Base-by-base conservation (phyloP, 331 rosid species). In the Cydonia oblonga region DNA sequence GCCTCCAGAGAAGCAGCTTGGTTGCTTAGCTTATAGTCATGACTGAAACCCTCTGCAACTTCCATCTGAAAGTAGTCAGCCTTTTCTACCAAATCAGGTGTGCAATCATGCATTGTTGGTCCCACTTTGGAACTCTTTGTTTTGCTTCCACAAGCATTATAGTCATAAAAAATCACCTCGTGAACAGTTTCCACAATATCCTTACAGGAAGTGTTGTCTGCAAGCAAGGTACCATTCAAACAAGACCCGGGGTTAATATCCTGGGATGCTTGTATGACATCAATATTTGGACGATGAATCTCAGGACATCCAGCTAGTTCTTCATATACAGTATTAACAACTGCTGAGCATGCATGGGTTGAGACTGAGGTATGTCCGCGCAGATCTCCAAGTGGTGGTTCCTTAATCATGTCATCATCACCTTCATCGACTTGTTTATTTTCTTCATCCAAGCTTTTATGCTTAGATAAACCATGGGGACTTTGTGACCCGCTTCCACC, bases 221-320 rank as follows among this genome's bases (percentile, higher is more conserved):
- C 52, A n/a, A 74, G 79, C 64, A 74, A 65, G 32, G 69, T 78
- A 29, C 78, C 83, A 66, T 77, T 70, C 42, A 66, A 71, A 72
- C 77, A 80, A 66, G 76, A 57, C 33, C 28, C 74, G 14, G 75
- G 59, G 60, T 66, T 35, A 69, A 51, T 52, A 28, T 69, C 38
- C 68, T 28, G 71, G 61, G 75, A 74, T 74, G 70, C 81, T 57
- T 8, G 75, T 25, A 12, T 14, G 5, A 54, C 44, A 38, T 51
- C 56, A 56, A 26, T 20, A 9, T 42, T 65, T 32, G 33, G 56
- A 56, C 0, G 2, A 44, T 16, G 38, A 44, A 44, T 24, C 9
- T 67, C 38, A 3, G 7, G 30, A 66, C 22, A 40, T 40, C 15
- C 56, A 8, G 71, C 5, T 67, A 24, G 23, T 66, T 19, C 13